Conservation (phyloP, 306 rosid species). For the Trifolium fragiferum region DNA sequence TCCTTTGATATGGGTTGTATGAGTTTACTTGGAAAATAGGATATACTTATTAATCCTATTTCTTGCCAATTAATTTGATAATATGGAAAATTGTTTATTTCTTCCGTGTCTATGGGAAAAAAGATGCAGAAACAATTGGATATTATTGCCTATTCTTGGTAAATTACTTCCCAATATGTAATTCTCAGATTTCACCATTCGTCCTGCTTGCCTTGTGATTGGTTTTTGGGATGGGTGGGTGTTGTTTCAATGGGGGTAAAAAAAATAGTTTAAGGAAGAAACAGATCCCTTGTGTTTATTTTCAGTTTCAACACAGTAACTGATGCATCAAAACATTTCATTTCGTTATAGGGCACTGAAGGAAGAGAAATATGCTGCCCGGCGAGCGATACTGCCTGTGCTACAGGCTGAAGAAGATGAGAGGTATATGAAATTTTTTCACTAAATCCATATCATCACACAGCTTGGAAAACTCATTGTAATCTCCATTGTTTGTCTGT, state of each 20-base stretch:
- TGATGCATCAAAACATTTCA: conserved; percentile 27
- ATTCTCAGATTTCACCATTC: neutral
- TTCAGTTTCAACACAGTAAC: conserved; percentile 13
- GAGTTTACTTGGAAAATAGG: conserved; percentile 18
- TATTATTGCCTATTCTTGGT: conserved; percentile 8
- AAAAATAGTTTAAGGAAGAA: conserved; percentile 4
- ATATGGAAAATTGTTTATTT: conserved; percentile 24
- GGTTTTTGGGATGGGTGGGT: neutral
- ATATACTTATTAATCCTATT: conserved; percentile 8
- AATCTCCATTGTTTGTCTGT: conserved; percentile 16
- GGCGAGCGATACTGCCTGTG: conserved; percentile 85
- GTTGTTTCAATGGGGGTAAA: neutral
- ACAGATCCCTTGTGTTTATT: neutral
- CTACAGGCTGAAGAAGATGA: conserved; percentile 99
- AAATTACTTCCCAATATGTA: conserved; percentile 3
- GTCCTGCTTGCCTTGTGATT: neutral
- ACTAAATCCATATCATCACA: conserved; percentile 3
- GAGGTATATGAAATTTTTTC: conserved; percentile 57
- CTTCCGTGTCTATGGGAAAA: conserved; percentile 11
- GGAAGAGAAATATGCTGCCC: conserved; percentile 94
- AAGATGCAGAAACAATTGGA: neutral
- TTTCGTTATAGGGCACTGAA: conserved; percentile 70
- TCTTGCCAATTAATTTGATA: conserved; percentile 16
- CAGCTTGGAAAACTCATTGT: neutral
- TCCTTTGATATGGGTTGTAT: neutral